Base-by-base conservation (phyloP, 2,329 filamentous ascomycete species). In the Verticillium isaacii region DNA sequence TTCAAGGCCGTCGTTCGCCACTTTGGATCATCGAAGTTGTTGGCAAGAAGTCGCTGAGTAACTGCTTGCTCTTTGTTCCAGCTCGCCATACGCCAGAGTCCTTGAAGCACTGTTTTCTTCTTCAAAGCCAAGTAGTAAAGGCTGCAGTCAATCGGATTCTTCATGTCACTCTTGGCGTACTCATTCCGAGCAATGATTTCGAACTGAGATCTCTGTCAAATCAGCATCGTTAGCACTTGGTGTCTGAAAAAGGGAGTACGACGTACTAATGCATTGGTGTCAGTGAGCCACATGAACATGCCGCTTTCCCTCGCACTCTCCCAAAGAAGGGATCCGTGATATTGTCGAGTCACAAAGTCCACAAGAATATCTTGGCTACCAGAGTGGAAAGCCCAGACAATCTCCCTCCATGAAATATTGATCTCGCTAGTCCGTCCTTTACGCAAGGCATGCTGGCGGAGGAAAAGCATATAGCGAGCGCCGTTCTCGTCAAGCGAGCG, bases 221-320 rank as follows among this genome's bases (percentile, higher is more conserved):
- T 67, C 58, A 70, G 62, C 19, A 57, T 57, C 19, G 45, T 32
- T 25, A 63, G 61, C 29, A 6, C 56, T 65, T 71, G 75, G 73
- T 77, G 62, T 25, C 5, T 25, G 45, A 34, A 12, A 14, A 15
- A 7, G 3, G 56, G 45, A n/a, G 5, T 12, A 32, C 32, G 59
- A 73, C 88, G 74, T 81, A 95, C 92, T 72, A 98, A 79, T 25
- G 92, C 88, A 60, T 83, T 85, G 19, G 82, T 75, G 73, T 97
- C 93, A 0, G 87, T 86, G 65, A 99, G 82, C 94, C 95, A 99
- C 88, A 97, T 94, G 71, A 97, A 97, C 61, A 98, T 83, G 12
- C 95, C 95, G 66, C 90, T 92, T 71, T 96, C 90, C 56, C 90
- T 84, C 1, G 94, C 95, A 68, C 93, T 85, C 65, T 90, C 85